Base-by-base conservation (phyloP, 148 eudicot genomes). In the Rhododendron henanense region DNA sequence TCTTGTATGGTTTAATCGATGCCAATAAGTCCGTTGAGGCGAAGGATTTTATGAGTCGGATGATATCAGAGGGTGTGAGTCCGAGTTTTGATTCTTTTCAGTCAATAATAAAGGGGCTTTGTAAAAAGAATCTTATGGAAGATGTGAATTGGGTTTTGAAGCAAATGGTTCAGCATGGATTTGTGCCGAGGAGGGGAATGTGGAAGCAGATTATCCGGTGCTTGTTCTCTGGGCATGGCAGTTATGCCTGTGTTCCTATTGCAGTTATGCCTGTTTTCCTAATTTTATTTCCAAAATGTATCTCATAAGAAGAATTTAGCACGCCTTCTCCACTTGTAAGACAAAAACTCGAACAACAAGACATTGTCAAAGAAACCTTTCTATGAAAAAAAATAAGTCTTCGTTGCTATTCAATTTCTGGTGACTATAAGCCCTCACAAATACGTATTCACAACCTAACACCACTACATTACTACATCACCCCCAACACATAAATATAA, bases 31-130 rank as follows among this genome's bases (percentile, higher is more conserved):
- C 83, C 81, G 39, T 76, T 2, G 94, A 92, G 77, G 98, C 98
- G 0, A 91, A 88, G 88, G 79, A 67, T n/a, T 89, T 93, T 21
- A 91, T 94, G 89, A 77, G 83, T 71, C 48, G 21, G 87, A 95
- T 95, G 98, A 87, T 91, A 7, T 87, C 85, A 0, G 90, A 85
- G 84, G 85, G 92, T 5, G 86, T 90, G 85, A 93, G 76, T 25
- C 98, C 98, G 41, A 94, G 99, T 89, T 96, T 93, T 84, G 89
- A 88, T 63, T 93, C 98, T 3, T 96, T 90, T 79, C 95, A 93
- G 90, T 33, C 87, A 91, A 78, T 94, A 73, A 78, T 95, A 67
- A 31, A 85, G 47, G 97, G 94, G 28, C 91, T 96, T 81, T 93
- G 95, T 84, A 89, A 87, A 5, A 88, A 90, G 83, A 86, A 82